A percentile compares a stretch with the other conserved stretches of the same genome.
Evolutionary conservation across 495 filamentous ascomycete species (phyloP).

Genomic region (Hypoxylon crocopeplum): DNA sequence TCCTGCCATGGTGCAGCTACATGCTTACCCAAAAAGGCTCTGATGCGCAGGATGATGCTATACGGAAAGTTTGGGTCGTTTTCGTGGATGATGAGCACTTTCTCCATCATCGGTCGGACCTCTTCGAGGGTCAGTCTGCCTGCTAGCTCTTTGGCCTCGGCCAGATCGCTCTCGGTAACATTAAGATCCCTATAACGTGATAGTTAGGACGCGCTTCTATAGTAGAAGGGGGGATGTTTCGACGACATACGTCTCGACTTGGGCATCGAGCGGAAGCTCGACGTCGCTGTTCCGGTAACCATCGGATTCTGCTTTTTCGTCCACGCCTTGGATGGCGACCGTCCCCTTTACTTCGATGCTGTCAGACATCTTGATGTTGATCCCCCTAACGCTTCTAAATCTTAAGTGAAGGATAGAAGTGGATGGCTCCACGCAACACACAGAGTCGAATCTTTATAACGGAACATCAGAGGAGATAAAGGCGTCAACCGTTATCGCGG

Average conservation of each 20-base stretch:
- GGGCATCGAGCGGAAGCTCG: constrained; percentile 9
- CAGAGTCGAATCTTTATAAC: neutral
- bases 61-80: constrained; percentile 48
- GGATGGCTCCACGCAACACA: neutral
- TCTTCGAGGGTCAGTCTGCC: constrained; percentile 44
- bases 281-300: constrained; percentile 16
- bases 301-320: constrained; percentile 11
- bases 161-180: constrained; percentile 43
- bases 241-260: constrained; percentile 22
- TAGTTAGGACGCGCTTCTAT: neutral
- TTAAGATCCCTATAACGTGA: constrained; percentile 20
- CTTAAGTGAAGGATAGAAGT: neutral
- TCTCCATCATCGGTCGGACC: constrained; percentile 40
- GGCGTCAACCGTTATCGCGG: neutral
- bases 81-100: constrained; percentile 41
- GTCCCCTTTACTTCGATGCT: constrained; percentile 11
- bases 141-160: constrained; percentile 44
- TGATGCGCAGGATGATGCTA: constrained; percentile 40
- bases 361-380: constrained; percentile 1
- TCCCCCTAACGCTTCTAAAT: neutral
- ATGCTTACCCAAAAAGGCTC: constrained; percentile 41
- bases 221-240: neutral
- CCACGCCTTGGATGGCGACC: constrained; percentile 6
- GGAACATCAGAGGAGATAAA: neutral
- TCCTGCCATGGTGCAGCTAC: neutral